Evolutionary conservation across 164 flowering plant species (phyloP), one percentile per base, ranked within the genome.

Genomic region (Stephania japonica): DNA sequence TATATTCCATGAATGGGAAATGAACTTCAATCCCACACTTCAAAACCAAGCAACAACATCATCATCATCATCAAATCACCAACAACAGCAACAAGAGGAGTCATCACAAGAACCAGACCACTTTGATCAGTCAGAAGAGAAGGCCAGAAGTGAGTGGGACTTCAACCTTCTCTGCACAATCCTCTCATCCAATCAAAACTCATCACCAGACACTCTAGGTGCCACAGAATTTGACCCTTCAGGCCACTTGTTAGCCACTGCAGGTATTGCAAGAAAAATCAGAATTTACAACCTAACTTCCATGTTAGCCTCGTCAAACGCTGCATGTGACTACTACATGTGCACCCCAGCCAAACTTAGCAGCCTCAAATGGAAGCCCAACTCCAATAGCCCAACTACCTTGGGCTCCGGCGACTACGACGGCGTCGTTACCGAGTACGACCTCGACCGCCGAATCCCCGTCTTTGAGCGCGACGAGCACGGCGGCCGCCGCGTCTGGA

Each of bases 401-500:
- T 89, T 0, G 38, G 90, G 89, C 14, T 79, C 90, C 11, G 92
- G 90, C 1, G 95, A 90, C 79, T 90, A 90, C 70, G 95, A 90
- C 47, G 95, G 95, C 5, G 91, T 86, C 1, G 89, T 90, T 1
- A 87, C 77, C 32, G 95, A 90, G 75, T 87, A 90, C 67, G 90
- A 90, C 47, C 84, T 90, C 44, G 91, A 90, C 69, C 80, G 59
- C 8, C 77, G 69, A 3, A 43, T 80, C 4, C 87, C 95, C 4
- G 69, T 88, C 6, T 86, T 85, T 72, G 95, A 90, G 79, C 86
- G 95, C 0, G 95, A 90, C 71, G 95, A 90, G 78, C 92, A 90
- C 61, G 89, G 91, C 19, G 95, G 95, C 2, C 80, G 89, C 11
- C 84, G 90, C 47, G 80, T 90, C 1, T 90, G 95, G 96, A 87